Evolutionary conservation across 1,139 yeast genomes (phyloP).

Genomic region (Tardiomyces depauwii): DNA sequence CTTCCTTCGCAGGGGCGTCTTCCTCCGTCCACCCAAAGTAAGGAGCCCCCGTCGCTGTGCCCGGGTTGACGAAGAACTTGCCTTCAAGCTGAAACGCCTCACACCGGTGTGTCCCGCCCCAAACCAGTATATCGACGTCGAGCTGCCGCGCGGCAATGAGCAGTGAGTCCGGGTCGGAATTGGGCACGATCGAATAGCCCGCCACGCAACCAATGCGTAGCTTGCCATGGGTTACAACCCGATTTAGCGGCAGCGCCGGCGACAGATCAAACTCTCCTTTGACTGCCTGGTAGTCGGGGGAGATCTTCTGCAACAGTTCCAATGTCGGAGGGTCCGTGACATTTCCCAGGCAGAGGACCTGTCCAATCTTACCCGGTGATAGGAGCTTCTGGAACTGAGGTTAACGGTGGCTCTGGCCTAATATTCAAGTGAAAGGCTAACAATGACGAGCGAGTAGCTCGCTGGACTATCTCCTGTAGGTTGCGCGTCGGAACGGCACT

Average conservation of each 20-base stretch:
- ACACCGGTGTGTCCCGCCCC: slow-evolving; percentile 93
- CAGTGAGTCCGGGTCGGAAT: slow-evolving; percentile 75
- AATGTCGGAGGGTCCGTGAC: slow-evolving; percentile 56
- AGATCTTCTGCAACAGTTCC: slow-evolving; percentile 51
- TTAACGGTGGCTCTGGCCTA: too few species aligned
- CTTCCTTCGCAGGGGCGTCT: slow-evolving; percentile 14
- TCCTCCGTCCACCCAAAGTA: slow-evolving; percentile 39
- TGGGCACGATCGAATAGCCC: slow-evolving; percentile 78
- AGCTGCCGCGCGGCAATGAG: slow-evolving; percentile 77
- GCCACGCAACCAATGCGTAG: slow-evolving; percentile 76
- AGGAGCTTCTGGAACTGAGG: slow-evolving; percentile 50
- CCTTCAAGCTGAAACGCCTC: slow-evolving; percentile 92
- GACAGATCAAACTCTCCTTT: slow-evolving; percentile 60
- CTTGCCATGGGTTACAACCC: slow-evolving; percentile 56
- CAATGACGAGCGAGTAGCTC: too few species aligned
- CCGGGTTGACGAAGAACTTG: slow-evolving; percentile 88
- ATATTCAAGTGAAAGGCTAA: too few species aligned
- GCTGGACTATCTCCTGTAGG: too few species aligned
- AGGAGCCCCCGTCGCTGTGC: slow-evolving; percentile 90
- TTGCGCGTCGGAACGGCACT: too few species aligned
- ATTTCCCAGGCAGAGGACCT: slow-evolving; percentile 80
- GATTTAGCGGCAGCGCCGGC: slow-evolving; percentile 45
- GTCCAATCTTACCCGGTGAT: slow-evolving; percentile 71
- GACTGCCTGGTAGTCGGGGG: slow-evolving; percentile 65
- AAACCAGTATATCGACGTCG: slow-evolving; percentile 84